Evolutionary conservation across 495 filamentous ascomycete species (phyloP).

Genomic region (Friedmanniomyces simplex): DNA sequence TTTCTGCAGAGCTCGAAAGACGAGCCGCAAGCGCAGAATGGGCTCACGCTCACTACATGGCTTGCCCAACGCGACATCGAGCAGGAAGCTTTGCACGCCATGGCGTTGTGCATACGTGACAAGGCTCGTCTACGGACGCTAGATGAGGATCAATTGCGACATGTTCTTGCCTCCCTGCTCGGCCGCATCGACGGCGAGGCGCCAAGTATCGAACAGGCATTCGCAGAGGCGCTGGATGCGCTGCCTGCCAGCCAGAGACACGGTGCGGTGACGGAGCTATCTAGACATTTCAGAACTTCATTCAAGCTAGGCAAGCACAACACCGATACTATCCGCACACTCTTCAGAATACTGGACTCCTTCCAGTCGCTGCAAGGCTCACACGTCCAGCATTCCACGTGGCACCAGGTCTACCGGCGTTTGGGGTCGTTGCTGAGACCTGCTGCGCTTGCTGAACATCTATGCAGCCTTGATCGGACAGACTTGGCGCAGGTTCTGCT

Average conservation of each 20-base stretch:
- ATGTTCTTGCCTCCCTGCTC: background rate
- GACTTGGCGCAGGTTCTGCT: conserved; percentile 8
- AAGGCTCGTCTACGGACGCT: conserved; percentile 6
- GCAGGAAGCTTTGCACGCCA: background rate
- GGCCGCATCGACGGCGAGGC: background rate
- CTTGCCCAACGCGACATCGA: background rate
- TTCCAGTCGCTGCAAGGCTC: background rate
- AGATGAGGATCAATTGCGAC: background rate
- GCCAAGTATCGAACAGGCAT: background rate
- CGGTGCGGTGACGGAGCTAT: background rate
- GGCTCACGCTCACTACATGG: background rate
- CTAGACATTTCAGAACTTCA: background rate
- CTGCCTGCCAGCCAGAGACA: background rate
- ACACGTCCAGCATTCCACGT: background rate
- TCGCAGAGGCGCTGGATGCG: background rate
- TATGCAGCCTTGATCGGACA: background rate
- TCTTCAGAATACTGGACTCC: background rate
- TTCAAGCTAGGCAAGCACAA: background rate
- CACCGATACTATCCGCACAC: background rate
- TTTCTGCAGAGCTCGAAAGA: conserved; percentile 7
- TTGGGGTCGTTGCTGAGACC: background rate
- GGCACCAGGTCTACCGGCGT: conserved; percentile 1
- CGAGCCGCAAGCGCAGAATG: conserved; percentile 1
- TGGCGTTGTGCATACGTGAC: background rate
- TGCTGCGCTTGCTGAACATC: conserved; percentile 6